Base-by-base conservation (phyloP, 2,329 filamentous ascomycete species). In the Botrytis byssoidea region DNA sequence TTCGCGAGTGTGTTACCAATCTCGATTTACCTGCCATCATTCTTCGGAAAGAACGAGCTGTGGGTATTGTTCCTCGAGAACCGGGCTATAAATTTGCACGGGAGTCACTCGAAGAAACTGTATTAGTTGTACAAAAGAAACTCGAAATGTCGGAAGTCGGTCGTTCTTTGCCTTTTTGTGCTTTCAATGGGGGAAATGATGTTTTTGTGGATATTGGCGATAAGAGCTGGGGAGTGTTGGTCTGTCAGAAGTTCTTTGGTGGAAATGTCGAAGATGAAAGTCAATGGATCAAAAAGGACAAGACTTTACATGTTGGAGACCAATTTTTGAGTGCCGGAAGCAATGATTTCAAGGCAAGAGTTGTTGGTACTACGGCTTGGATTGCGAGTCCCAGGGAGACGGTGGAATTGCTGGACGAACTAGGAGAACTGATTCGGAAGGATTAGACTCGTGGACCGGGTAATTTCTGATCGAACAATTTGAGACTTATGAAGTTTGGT, bases 141-240 rank as follows among this genome's bases (percentile, higher is more conserved):
- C 87, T 99, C 7, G 95, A 98, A 83, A 88, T 95, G 78, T 93
- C 91, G 59, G 84, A 88, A 1, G 92, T 92, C 44, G 92, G 92
- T 1, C 83, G 85, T 60, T 77, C 81, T 37, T 85, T 99, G 46
- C 96, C 96, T 0, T 99, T 98, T 81, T 99, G 96, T 81, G 96
- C 96, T 35, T 99, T 99, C 86, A 99, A 99, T 82, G 96, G 95
- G 71, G 96, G 96, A 18, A 95, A 96, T 75, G 96, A 99, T 82
- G 94, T 98, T 60, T 99, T 99, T 83, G 95, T 99, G 71, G 96
- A 99, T 82, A 98, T 99, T 80, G 96, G 96, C 73, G 96, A 99
- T 84, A 99, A 99, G 84, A 94, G 92, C 71, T 97, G 95, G 92
- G 96, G 96, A 76, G 96, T 99, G 4, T 88, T 93, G 48, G 94